Conservation (phyloP, 225 moss, liverwort and hornwort species). For the Pleurozium schreberi region DNA sequence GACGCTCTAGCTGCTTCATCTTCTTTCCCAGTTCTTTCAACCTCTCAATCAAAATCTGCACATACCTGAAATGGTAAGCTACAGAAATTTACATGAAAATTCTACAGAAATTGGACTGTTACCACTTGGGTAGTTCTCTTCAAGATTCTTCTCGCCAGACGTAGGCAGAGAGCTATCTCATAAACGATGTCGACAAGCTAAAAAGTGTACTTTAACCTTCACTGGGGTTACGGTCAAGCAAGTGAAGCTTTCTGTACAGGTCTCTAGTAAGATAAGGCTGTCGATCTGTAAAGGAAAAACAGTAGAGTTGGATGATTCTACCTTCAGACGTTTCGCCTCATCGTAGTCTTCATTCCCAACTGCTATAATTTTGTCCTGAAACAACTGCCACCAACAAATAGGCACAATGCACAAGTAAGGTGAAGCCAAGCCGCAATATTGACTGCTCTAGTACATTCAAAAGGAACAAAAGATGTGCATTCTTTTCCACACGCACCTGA, state of each 20-base stretch:
- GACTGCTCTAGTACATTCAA: not conserved
- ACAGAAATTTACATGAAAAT: not conserved
- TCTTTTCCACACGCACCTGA: constrained; percentile 14
- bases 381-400: constrained; percentile 46
- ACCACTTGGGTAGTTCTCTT: not conserved
- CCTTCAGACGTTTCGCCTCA: constrained; percentile 92
- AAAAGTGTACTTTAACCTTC: not conserved
- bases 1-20: constrained; percentile 77
- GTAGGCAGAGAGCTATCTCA: not conserved
- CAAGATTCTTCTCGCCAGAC: not conserved
- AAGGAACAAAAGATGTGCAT: not conserved
- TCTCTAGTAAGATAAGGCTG: not conserved
- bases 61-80: not conserved
- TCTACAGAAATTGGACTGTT: not conserved
- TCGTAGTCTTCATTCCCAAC: constrained; percentile 91
- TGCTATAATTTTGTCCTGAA: constrained; percentile 69
- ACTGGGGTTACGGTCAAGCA: not conserved
- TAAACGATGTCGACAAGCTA: not conserved
- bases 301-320: not conserved
- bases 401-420: not conserved
- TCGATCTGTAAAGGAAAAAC: not conserved
- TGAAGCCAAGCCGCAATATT: not conserved
- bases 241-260: not conserved
- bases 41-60: constrained; percentile 70
- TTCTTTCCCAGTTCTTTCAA: constrained; percentile 80